Base-by-base conservation (phyloP, 2,329 filamentous ascomycete genomes). In the Talaromyces sp. region DNA sequence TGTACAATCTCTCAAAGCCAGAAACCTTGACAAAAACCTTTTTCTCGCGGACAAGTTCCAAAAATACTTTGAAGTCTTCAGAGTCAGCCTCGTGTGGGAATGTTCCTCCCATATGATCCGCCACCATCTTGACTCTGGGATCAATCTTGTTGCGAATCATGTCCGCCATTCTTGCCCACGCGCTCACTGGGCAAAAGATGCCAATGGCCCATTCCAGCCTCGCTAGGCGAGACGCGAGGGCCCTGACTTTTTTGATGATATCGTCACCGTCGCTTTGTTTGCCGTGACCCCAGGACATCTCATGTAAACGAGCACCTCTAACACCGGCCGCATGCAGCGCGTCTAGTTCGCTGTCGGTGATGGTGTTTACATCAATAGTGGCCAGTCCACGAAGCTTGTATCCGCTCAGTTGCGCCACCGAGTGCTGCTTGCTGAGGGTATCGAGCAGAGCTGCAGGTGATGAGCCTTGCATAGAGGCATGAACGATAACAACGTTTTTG, bases 1-100 rank as follows among this genome's bases (percentile, higher is more conserved):
- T 51, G 32, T 68, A 68, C 27, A 69, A 32, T 9, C 67, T 56
- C 58, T 69, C 67, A 55, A 69, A 68, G 5, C 66, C 67, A 21
- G 65, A 67, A 6, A 68, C 38, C 53, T 69, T 69, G 29, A 69
- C 65, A 35, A 58, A 66, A 17, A 69, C 24, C 10, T 60, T 56
- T 17, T 65, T 64, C 19, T 69, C 67, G 10, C 62, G 59, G 10
- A 69, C 57, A 24, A 68, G 51, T 1, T 58, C 60, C 3, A 67
- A 8, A 26, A 68, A 64, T 3, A 58, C 63, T 17, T 56, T 32
- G 46, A 69, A 69, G 27, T 63, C 66, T 21, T 63, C 61, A 21
- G 58, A 54, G 26, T 62, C 62, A 41, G 67, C 64, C 10, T 69
- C 62, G 3, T 66, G 64, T 1, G 67, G 67, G 29, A 66, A 68